Conservation (phyloP, 1,139 yeast genomes). For the Candida glucosophila region DNA sequence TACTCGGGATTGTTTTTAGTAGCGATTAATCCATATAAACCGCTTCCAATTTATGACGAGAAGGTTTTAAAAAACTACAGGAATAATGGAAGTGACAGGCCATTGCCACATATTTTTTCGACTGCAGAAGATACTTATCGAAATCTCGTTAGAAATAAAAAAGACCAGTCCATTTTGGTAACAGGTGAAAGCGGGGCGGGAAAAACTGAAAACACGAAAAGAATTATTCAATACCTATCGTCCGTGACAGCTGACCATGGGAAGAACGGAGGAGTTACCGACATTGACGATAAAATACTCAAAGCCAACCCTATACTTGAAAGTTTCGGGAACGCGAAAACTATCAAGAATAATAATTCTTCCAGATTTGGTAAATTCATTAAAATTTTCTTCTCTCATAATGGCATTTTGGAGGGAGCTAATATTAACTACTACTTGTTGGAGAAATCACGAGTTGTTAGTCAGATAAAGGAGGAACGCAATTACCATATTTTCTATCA, state of each 20-base stretch:
- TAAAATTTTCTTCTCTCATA: conserved; percentile 64
- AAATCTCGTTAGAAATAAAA: conserved; percentile 58
- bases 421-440: conserved; percentile 89
- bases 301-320: conserved; percentile 95
- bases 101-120: conserved; percentile 86
- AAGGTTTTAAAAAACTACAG: conserved; percentile 49
- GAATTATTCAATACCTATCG: conserved; percentile 85
- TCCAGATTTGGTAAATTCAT: conserved; percentile 97
- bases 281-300: conserved; percentile 74
- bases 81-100: conserved; percentile 35
- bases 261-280: conserved; percentile 11
- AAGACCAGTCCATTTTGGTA: conserved; percentile 84
- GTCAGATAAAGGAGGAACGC: conserved; percentile 68
- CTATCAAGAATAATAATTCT: conserved; percentile 88
- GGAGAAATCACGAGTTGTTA: conserved; percentile 90
- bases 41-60: conserved; percentile 64
- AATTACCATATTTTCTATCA: conserved; percentile 94
- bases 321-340: conserved; percentile 95
- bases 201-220: conserved; percentile 95
- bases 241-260: conserved; percentile 42
- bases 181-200: conserved; percentile 99
- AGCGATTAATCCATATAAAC: conserved; percentile 87
- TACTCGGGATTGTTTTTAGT: conserved; percentile 83
- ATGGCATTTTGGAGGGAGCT: conserved; percentile 75
- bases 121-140: conserved; percentile 84